Base-by-base conservation (phyloP, 2,329 filamentous ascomycete genomes). In the Claviceps humidiphila region DNA sequence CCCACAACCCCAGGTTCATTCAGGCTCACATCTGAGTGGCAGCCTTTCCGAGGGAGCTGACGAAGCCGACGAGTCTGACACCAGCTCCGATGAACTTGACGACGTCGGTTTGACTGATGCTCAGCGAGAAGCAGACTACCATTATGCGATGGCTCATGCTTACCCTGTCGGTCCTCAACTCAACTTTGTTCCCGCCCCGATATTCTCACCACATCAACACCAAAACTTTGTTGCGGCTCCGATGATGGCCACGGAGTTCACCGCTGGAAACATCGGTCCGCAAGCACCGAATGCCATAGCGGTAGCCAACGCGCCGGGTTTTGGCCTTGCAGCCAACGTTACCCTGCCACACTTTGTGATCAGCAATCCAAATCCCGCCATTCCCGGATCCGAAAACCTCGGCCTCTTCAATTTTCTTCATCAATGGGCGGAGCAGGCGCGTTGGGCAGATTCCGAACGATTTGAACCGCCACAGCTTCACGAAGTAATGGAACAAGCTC, bases 401-500 rank as follows among this genome's bases (percentile, higher is more conserved):
- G 70, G 70, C 45, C 64, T 79, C 30, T 56, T 67, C 34, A 69
- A 76, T 40, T 80, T 81, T 57, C 66, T 81, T 37, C 66, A 69
- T 40, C 60, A 67, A 39, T 81, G 78, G 78, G 66, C 69, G 22
- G 62, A 65, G 49, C 62, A 66, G 40, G 61, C 59, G 41, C 61
- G 59, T 30, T 48, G 61, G 56, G 57, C 56, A 58, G 54, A 58
- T 24, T 56, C 37, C 37, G 60, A 52, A 45, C 64, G 53, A 54
- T 58, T 50, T 54, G 59, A 55, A 54, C 58, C 57, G 40, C 66
- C 60, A 16, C 60, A 53, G 54, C 59, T 61, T 55, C 63, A 53
- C n/a, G 55, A 60, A 7, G 67, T 72, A 49, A 59, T 66, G 37
- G 59, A 60, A 49, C 63, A 66, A 54, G 62, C 60, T 13, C 49